Evolutionary conservation across 2,329 filamentous ascomycete species (phyloP), one percentile per base, ranked within the genome.

Genomic region (Monosporascus sp.): DNA sequence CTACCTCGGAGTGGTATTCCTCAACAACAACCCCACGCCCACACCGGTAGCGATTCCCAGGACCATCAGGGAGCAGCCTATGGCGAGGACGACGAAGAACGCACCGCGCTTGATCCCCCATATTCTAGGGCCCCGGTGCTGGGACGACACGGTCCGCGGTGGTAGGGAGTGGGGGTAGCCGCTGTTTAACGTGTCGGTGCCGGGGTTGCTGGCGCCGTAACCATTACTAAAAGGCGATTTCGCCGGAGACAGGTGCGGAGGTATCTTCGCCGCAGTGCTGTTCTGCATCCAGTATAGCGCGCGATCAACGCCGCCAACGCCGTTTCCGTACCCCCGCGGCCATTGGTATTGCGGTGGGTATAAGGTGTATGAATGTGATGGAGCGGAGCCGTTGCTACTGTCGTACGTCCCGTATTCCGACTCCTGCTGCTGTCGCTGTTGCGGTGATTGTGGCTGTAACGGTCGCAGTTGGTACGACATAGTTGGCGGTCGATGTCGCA

Each of bases 11-110:
- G 44, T 50, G 20, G n/a, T 52, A 18, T 51, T 28, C 35, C 54
- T 56, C 40, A 62, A 51, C 15, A 62, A 64, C n/a, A 71, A 51
- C 1, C 69, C 69, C 3, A 71, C 60, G 0, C 69, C 70, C 2
- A 71, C 55, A 0, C 69, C 69, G 0, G 65, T 54, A 3, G 67
- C 68, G 6, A 70, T 52, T 7, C 60, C 69, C 26, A 65, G 55
- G 6, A 71, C 63, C 1, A 67, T 43, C 14, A 68, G 37, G 24
- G 68, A 66, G 0, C 65, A 37, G 0, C 55, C 63, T 4, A 70
- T 47, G 6, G 63, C 68, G 18, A 71, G 22, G 5, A 68, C 51
- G 7, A 66, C 50, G 60, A 64, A 67, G 44, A 70, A 70, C 3
- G 54, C 41, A 14, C 58, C 58, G 48, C 58, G 60, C 52, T 55